These are phyloP conservation scores for Pholiota adiposa DNA, from an alignment of 1,284 basidiomycete species.

Conservation along the genomic window DNA sequence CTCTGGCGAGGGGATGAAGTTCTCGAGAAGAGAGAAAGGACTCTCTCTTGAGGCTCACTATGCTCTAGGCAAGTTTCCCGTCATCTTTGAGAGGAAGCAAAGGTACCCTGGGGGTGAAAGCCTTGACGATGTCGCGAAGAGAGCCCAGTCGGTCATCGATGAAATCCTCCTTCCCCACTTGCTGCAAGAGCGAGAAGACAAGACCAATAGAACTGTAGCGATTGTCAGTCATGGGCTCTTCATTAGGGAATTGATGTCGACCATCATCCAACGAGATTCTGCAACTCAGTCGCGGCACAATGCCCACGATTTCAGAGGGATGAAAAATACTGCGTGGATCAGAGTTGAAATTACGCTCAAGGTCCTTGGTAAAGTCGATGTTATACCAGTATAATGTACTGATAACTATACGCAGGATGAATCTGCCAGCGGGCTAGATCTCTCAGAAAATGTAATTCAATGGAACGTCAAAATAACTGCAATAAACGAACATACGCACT, in stretches of 20 bases:
- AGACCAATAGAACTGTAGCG: slow-evolving; percentile 44
- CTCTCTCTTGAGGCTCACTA: slow-evolving; percentile 55
- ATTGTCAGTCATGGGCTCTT: slow-evolving; percentile 84
- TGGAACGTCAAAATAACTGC: slow-evolving; percentile 51
- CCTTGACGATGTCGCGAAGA: slow-evolving; percentile 63
- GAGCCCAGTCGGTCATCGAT: slow-evolving; percentile 64
- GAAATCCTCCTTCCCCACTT: slow-evolving; percentile 68
- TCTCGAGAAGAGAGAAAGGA: slow-evolving; percentile 36
- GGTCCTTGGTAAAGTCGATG: slow-evolving; percentile 36
- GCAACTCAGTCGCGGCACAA: slow-evolving; percentile 21
- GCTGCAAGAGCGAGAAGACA: slow-evolving; percentile 36
- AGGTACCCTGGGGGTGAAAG: slow-evolving; percentile 79
- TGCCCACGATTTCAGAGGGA: slow-evolving; percentile 48
- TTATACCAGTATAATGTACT: background rate
- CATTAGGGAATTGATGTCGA: slow-evolving; percentile 67
- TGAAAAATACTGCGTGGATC: slow-evolving; percentile 77
- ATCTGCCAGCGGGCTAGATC: background rate
- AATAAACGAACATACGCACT: slow-evolving; percentile 61
- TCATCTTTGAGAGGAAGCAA: slow-evolving; percentile 50
- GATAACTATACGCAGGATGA: background rate
- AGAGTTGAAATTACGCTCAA: slow-evolving; percentile 53
- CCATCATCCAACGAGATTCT: slow-evolving; percentile 48
- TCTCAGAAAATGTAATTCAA: background rate
- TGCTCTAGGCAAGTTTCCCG: slow-evolving; percentile 55
- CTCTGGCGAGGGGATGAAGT: slow-evolving; percentile 70